A percentile compares a stretch with the other conserved stretches of the same genome.
Evolutionary conservation across 192 early-diverging fungal genomes (phyloP).

Genomic region (Globomyces pollinis-pini): DNA sequence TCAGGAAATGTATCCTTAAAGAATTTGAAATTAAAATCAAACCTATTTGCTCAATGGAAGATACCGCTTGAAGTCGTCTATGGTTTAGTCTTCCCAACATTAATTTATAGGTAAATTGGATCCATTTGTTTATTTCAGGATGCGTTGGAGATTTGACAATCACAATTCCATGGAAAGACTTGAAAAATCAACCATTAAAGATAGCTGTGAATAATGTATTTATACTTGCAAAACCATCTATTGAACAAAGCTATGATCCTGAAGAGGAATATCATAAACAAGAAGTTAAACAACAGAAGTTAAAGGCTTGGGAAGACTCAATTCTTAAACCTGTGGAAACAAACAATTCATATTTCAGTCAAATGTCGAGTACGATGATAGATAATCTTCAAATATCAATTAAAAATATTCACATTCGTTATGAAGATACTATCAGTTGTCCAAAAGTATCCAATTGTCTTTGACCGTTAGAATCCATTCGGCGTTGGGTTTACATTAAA

Average conservation of each 20-base stretch:
- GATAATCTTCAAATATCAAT: conserved; percentile 95
- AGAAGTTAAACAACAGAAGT: conserved; percentile 71
- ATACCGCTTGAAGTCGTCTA: conserved; percentile 89
- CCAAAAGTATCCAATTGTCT: no score
- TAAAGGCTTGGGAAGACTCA: conserved; percentile 69
- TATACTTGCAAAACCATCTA: conserved; percentile 75
- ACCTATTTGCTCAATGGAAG: conserved; percentile 89
- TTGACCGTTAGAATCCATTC: no score
- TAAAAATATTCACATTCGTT: conserved; percentile 91
- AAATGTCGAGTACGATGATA: conserved; percentile 86
- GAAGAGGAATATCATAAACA: conserved; percentile 68
- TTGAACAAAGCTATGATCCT: conserved; percentile 68
- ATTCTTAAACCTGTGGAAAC: conserved; percentile 16
- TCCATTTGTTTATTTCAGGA: no score
- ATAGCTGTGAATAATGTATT: conserved; percentile 83
- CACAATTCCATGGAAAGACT: conserved; percentile 94
- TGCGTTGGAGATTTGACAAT: conserved; percentile 88
- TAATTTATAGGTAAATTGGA: background rate
- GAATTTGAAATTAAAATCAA: conserved; percentile 78
- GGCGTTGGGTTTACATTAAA: conserved; percentile 80
- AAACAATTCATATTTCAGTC: conserved; percentile 48
- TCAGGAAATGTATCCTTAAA: conserved; percentile 92
- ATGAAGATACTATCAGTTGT: conserved; percentile 80
- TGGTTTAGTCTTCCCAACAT: conserved; percentile 52
- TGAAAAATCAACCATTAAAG: conserved; percentile 89